Evolutionary conservation across 306 rosid species (phyloP).

Genomic region (Quercus variabilis): DNA sequence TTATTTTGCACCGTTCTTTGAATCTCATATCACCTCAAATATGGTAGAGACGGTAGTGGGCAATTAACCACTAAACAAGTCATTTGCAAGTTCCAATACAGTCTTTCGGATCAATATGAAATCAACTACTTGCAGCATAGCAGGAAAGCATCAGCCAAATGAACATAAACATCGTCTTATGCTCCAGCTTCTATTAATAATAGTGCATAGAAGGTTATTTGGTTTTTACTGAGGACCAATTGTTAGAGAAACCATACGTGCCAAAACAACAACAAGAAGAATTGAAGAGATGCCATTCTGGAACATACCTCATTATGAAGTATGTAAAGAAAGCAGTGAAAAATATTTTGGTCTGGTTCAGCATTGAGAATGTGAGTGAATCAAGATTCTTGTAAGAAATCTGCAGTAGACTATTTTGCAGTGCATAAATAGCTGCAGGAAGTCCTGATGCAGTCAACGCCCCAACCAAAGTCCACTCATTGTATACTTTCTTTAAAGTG

Average conservation of each 20-base stretch:
- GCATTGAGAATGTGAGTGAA: slow-evolving; percentile 92
- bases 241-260: neutral
- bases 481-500: slow-evolving; percentile 53
- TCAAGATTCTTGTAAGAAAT: slow-evolving; percentile 93
- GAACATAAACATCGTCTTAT: neutral
- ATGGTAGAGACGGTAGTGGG: neutral
- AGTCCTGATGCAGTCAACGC: slow-evolving; percentile 95
- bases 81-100: neutral
- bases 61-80: neutral
- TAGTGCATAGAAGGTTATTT: neutral
- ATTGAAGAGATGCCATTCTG: slow-evolving; percentile 1
- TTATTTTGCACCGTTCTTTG: neutral
- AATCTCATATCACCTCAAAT: neutral
- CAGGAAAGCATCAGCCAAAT: neutral
- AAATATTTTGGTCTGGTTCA: slow-evolving; percentile 90
- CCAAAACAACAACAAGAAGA: neutral
- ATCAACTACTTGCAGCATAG: neutral
- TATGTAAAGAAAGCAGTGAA: slow-evolving; percentile 89
- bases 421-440: slow-evolving; percentile 92
- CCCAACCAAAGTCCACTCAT: slow-evolving; percentile 80
- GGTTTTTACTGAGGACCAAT: neutral
- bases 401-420: slow-evolving; percentile 96
- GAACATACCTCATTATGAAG: slow-evolving; percentile 68
- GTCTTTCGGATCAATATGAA: neutral
- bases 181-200: neutral